Evolutionary conservation across 305 asterid genomes (phyloP), one percentile per base, ranked within the genome.

Genomic region (Fraxinus nigra): DNA sequence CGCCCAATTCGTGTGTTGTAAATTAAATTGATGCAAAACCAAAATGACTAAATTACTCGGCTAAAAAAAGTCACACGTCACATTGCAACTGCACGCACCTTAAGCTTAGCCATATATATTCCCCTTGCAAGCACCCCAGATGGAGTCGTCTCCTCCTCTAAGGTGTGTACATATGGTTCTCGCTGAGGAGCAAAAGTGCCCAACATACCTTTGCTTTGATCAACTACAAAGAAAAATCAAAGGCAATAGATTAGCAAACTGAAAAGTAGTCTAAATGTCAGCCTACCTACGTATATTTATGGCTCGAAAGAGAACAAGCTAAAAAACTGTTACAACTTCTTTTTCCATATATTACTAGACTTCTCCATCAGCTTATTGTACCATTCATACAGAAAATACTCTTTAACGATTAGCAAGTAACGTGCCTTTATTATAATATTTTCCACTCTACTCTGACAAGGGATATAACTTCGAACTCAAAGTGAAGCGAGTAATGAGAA

Each of bases 71-170:
- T 10, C 46, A 79, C 18, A n/a, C 30, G 67, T 72, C 48, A 59
- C 11, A 46, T 34, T 5, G 0, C 37, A 54, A 70, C 18, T 20
- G 34, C 6, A 81, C 86, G 5, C 40, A 93, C 98, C 94, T 87
- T 91, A 74, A 92, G 94, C 81, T 85, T 88, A 33, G 98, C 97
- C 3, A 88, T 84, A 84, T 93, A 93, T 51, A 78, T 88, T 65
- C 97, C 98, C 86, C 98, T 91, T 18, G 95, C 98, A 70, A 93
- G 93, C 77, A 89, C 88, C 24, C 97, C 95, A 34, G 98, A 91
- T 8, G 98, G 98, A 61, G 98, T 86, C 5, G 94, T 93, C 86
- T 93, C 96, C 86, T 92, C 93, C 86, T 92, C 96, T 77, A 93
- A 82, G 79, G 84, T 86, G 85, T 90, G 92, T 18, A 83, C 82